Evolutionary conservation across 495 filamentous ascomycete species (phyloP).

Genomic region (Tuber brumale): DNA sequence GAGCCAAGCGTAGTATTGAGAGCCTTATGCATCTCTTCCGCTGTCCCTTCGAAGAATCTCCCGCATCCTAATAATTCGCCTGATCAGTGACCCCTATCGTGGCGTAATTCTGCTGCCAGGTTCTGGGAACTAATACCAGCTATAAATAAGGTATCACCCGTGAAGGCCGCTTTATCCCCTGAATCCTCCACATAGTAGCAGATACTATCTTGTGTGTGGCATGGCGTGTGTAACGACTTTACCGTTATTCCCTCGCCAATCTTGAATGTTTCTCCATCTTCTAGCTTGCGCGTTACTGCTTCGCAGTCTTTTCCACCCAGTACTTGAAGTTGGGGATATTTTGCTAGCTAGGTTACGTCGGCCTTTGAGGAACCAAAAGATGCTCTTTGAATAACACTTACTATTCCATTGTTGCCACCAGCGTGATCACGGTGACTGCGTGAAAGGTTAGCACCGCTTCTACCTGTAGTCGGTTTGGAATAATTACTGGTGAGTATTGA

Average conservation of each 20-base stretch:
- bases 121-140: constrained; percentile 54
- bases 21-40: constrained; percentile 84
- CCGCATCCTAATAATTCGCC: constrained; percentile 62
- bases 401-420: constrained; percentile 65
- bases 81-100: neutral
- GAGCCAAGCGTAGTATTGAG: constrained; percentile 75
- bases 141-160: constrained; percentile 92
- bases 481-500: constrained; percentile 93
- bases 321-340: constrained; percentile 60
- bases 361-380: constrained; percentile 21
- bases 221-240: constrained; percentile 88
- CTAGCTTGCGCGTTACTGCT: constrained; percentile 65
- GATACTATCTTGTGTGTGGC: constrained; percentile 97
- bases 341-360: constrained; percentile 53
- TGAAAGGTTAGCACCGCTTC: neutral
- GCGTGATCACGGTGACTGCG: constrained; percentile 88
- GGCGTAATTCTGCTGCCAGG: neutral
- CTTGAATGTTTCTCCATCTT: constrained; percentile 68
- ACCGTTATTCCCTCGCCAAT: constrained; percentile 76
- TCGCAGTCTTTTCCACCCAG: constrained; percentile 85
- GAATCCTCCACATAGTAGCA: constrained; percentile 84
- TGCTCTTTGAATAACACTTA: neutral
- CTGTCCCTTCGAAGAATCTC: constrained; percentile 92
- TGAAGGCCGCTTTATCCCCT: constrained; percentile 78
- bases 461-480: neutral